These are phyloP conservation scores for Galerina marginata DNA, from an alignment of 768 basidiomycete species.

Conservation along the genomic window DNA sequence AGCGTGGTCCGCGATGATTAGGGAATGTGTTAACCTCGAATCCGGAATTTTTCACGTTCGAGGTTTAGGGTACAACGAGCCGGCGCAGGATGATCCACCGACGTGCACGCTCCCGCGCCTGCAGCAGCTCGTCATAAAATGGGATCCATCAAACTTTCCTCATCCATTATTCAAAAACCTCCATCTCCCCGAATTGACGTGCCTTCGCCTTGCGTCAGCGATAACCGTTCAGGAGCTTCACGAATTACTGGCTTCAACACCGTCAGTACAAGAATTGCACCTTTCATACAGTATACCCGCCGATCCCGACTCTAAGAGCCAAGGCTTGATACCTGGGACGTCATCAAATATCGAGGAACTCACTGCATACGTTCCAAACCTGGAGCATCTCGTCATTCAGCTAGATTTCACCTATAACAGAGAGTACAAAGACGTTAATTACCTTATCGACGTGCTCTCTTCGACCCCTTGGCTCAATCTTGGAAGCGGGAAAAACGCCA, in stretches of 20 bases:
- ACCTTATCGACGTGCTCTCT: too few species aligned
- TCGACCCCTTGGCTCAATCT: too few species aligned
- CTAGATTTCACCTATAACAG: too few species aligned
- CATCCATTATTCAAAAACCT: not conserved
- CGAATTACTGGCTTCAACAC: not conserved
- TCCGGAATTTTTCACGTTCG: not conserved
- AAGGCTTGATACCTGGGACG: too few species aligned
- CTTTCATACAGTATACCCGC: not conserved
- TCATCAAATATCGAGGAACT: too few species aligned
- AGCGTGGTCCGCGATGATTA: not conserved
- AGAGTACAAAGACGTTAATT: too few species aligned
- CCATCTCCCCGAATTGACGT: not conserved
- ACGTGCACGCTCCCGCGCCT: not conserved
- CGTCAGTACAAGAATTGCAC: too few species aligned
- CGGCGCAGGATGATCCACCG: not conserved
- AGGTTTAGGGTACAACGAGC: not conserved
- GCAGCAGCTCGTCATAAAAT: slow-evolving; percentile 3
- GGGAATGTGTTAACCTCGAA: not conserved
- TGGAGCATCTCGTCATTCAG: too few species aligned
- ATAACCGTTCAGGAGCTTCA: not conserved
- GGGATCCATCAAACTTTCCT: not conserved
- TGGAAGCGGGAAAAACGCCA: too few species aligned
- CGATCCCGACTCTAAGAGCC: not conserved
- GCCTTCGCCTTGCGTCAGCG: not conserved
- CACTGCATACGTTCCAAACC: too few species aligned